A percentile compares a stretch with the other conserved stretches of the same genome.
Conservation (phyloP, 495 filamentous ascomycete genomes). For the Hypoxylon intermedium region DNA sequence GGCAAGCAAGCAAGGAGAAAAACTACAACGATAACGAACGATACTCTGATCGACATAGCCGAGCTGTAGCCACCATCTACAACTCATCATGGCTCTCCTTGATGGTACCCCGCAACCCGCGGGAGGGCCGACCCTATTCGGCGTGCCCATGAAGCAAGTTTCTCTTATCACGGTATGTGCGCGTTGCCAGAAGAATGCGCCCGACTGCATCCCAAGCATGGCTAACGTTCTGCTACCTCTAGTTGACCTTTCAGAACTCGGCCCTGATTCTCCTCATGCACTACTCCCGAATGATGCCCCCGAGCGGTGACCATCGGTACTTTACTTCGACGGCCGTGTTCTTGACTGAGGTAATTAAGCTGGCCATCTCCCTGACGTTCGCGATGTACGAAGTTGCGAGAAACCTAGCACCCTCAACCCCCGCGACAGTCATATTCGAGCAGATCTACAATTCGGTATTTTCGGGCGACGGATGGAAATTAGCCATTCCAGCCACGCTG, state of each 20-base stretch:
- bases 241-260: constrained; percentile 84
- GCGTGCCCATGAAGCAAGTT: constrained; percentile 75
- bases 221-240: constrained; percentile 37
- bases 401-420: constrained; percentile 74
- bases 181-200: neutral
- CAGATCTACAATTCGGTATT: constrained; percentile 83
- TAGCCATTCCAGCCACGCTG: constrained; percentile 85
- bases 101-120: constrained; percentile 45
- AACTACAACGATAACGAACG: constrained; percentile 8
- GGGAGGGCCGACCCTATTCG: constrained; percentile 59
- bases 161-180: constrained; percentile 77
- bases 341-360: constrained; percentile 90
- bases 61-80: constrained; percentile 6
- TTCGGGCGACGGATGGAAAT: constrained; percentile 93
- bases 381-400: constrained; percentile 85
- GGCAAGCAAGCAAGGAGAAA: constrained; percentile 1
- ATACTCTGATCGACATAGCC: neutral
- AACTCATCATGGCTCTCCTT: constrained; percentile 47
- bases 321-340: constrained; percentile 94
- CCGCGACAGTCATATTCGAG: constrained; percentile 78
- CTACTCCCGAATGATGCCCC: constrained; percentile 91
- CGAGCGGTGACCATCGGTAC: constrained; percentile 81
- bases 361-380: constrained; percentile 83
- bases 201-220: constrained; percentile 15
- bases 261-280: constrained; percentile 83